Evolutionary conservation across 768 basidiomycete genomes (phyloP).

Genomic region (Agaricus sinodeliciosus): DNA sequence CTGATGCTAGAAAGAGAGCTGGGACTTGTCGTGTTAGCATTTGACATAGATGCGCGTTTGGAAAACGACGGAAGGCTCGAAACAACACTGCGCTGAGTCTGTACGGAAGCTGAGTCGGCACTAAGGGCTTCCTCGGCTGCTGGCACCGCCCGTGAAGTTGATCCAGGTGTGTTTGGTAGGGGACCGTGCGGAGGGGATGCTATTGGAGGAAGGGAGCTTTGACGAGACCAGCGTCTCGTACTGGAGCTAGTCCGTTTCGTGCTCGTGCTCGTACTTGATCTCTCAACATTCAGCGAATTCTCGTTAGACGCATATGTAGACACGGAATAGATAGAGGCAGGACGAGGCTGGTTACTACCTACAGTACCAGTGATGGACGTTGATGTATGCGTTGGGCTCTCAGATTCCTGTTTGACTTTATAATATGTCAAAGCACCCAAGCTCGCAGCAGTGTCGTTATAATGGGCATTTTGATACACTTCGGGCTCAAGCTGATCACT

Average conservation of each 20-base stretch:
- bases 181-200: constrained; percentile 56
- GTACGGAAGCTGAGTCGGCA: constrained; percentile 28
- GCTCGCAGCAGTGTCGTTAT: constrained; percentile 3
- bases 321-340: constrained; percentile 37
- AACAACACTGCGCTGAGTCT: constrained; percentile 36
- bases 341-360: constrained; percentile 28
- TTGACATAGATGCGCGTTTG: constrained; percentile 47
- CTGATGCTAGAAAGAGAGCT: constrained; percentile 9
- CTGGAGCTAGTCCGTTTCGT: constrained; percentile 24
- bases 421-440: constrained; percentile 7
- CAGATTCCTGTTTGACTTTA: constrained; percentile 1
- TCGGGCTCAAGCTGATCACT: constrained; percentile 13
- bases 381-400: constrained; percentile 16
- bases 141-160: constrained; percentile 21
- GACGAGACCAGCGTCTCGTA: constrained; percentile 49
- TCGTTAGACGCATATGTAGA: constrained; percentile 39
- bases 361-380: constrained; percentile 30
- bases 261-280: constrained; percentile 26
- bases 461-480: constrained; percentile 11
- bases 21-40: constrained; percentile 33
- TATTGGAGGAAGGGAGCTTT: constrained; percentile 41
- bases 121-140: constrained; percentile 24
- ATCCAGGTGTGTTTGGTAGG: constrained; percentile 33
- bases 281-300: constrained; percentile 24
- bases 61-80: constrained; percentile 44